phyloP scores from a whole-genome alignment of 768 basidiomycete species.

The Tricholoma terreum region DNA sequence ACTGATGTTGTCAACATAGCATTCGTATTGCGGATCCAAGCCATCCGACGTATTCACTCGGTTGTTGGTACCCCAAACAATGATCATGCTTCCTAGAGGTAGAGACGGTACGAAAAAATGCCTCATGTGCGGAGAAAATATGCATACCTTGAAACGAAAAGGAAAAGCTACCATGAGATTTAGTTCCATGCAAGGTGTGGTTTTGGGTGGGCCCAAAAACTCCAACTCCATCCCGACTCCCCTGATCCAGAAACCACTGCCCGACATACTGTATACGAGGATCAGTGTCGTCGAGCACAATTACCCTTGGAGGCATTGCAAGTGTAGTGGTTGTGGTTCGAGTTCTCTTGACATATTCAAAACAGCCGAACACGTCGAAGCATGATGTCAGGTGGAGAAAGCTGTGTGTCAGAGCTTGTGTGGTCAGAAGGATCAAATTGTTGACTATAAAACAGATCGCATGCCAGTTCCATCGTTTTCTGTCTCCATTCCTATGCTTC shows the following conservation, averaged over 20 bases:
- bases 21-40: constrained; percentile 29
- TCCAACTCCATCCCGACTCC: constrained; percentile 23
- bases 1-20: constrained; percentile 26
- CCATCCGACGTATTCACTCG: neutral
- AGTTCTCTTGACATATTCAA: no score
- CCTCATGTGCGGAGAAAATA: neutral
- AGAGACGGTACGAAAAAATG: neutral
- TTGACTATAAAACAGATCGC: no score
- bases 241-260: constrained; percentile 24
- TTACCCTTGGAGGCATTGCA: no score
- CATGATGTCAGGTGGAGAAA: no score
- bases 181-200: constrained; percentile 30
- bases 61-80: neutral
- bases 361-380: no score
- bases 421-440: no score
- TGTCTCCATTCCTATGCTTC: neutral
- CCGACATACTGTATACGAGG: constrained; percentile 20
- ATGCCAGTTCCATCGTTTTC: no score
- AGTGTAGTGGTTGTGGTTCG: no score
- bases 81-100: neutral
- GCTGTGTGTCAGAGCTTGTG: no score
- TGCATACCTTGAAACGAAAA: constrained; percentile 29
- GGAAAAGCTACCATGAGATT: constrained; percentile 21
- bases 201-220: constrained; percentile 30
- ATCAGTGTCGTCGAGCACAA: no score